These are phyloP conservation scores for Smittium culicis DNA, from an alignment of 371 early-diverging fungal species.

Conservation along the genomic window DNA sequence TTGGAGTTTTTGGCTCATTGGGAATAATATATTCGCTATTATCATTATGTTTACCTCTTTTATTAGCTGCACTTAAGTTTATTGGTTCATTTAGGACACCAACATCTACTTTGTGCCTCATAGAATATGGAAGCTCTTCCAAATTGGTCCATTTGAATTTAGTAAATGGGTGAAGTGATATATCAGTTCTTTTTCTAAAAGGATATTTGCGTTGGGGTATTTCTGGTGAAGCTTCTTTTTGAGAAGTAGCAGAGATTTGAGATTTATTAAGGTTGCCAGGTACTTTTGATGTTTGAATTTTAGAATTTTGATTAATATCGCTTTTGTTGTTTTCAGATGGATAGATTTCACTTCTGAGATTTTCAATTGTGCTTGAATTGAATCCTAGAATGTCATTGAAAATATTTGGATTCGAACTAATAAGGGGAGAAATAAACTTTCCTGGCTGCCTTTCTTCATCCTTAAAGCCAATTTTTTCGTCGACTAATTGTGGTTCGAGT, in stretches of 20 bases:
- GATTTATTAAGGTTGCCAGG: not conserved
- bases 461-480: no score
- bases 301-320: not conserved
- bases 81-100: constrained; percentile 9
- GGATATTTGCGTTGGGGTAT: not conserved
- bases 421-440: no score
- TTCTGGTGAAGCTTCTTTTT: not conserved
- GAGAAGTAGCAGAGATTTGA: no score
- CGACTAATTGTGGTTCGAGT: no score
- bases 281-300: not conserved
- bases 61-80: not conserved
- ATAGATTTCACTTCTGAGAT: not conserved
- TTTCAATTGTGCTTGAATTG: not conserved
- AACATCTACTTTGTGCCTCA: constrained; percentile 3
- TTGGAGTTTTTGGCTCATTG: no score
- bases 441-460: no score
- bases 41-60: not conserved
- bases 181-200: constrained; percentile 10
- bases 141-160: constrained; percentile 11
- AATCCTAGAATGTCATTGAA: not conserved
- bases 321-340: no score
- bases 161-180: constrained; percentile 11
- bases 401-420: not conserved
- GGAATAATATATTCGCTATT: no score
- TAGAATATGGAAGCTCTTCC: constrained; percentile 1